A percentile compares a stretch with the other conserved stretches of the same genome.
Evolutionary conservation across 208 protist genomes (phyloP).

Genomic region (Naegleria lovaniensis): DNA sequence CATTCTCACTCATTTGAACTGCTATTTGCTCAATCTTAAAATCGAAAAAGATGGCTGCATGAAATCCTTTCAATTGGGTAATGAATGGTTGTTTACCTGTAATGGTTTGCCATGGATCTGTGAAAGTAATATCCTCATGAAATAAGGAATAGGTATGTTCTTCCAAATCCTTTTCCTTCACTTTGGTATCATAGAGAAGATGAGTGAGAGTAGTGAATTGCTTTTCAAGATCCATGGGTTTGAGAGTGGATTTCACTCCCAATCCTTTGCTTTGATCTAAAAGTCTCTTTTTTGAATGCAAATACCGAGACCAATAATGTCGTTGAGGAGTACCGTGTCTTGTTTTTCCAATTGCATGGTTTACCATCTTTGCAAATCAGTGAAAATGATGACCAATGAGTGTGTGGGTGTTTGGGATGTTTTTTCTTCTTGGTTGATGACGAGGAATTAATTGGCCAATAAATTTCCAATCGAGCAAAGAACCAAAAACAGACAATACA

Average conservation of each 20-base stretch:
- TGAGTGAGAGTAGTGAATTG: background rate
- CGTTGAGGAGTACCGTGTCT: background rate
- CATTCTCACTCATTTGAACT: background rate
- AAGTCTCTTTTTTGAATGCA: background rate
- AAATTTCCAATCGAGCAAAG: too few species aligned
- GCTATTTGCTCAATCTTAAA: background rate
- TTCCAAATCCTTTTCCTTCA: background rate
- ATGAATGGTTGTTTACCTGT: background rate
- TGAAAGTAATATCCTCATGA: background rate
- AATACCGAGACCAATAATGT: background rate
- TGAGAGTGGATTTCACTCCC: background rate
- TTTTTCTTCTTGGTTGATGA: too few species aligned
- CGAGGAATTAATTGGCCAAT: too few species aligned
- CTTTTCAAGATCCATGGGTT: background rate
- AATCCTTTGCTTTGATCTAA: background rate
- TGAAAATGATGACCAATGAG: too few species aligned
- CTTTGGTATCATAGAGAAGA: background rate
- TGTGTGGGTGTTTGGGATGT: too few species aligned
- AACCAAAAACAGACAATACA: too few species aligned
- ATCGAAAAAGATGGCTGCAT: background rate
- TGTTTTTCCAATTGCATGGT: background rate
- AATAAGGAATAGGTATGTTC: background rate
- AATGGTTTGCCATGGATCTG: slow-evolving; percentile 23
- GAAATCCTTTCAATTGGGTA: slow-evolving; percentile 1
- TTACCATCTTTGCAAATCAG: background rate